Evolutionary conservation across 2,329 filamentous ascomycete genomes (phyloP), one percentile per base, ranked within the genome.

Genomic region (Paradendryphiella salina): DNA sequence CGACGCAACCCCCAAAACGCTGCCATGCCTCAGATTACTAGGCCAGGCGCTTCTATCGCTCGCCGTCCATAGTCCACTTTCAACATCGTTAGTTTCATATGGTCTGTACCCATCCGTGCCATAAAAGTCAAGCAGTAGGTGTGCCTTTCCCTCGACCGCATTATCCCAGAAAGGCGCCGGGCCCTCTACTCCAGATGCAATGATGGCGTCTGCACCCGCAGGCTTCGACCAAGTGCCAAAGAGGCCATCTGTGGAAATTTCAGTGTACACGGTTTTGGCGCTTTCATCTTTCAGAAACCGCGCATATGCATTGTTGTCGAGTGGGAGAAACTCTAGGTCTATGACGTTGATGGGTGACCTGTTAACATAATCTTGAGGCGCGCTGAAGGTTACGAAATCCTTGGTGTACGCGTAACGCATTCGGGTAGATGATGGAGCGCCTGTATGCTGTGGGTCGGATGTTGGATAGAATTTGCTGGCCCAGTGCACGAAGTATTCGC

Each of bases 221-320:
- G 77, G 76, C 0, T 79, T 70, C 0, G 76, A 78, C 79, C 80
- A 83, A 1, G 70, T 76, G 0, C 80, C 80, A 46, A 82, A 80
- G 0, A 83, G 64, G 0, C 81, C 81, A 0, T 59, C 73, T 0
- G 76, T 74, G 3, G 75, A 77, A 40, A 76, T 74, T 56, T 83
- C 80, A 26, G 76, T 73, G 51, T 80, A 83, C 17, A 83, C 79
- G 0, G 74, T 77, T 54, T 80, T 80, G 2, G 70, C 75, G 1
- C 75, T 74, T 61, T 83, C 80, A 64, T 83, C 79, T 57, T 83
- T 83, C 67, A 83, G 72, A 67, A 83, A 83, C 36, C 81, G 76
- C 5, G 79, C 71, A 42, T 79, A 83, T n/a, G 71, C 71, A 39
- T 69, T 68, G 28, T 58, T 59, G 11, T 76, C 75, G 1, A 80